Evolutionary conservation across 768 basidiomycete species (phyloP), one percentile per base, ranked within the genome.

Genomic region (Xanthoconium stramineum): DNA sequence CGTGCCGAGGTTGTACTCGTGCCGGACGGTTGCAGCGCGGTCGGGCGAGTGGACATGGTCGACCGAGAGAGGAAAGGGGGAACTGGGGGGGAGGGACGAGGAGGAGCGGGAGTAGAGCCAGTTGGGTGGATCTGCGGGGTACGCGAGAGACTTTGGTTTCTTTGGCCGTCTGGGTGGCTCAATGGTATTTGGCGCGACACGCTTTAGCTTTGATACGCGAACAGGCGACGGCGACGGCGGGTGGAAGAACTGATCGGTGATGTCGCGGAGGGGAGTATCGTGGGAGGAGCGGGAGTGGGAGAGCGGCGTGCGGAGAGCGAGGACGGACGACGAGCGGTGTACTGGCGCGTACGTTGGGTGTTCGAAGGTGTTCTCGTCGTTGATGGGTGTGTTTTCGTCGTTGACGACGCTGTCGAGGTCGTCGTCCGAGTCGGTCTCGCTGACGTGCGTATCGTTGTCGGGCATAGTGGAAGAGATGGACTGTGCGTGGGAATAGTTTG

Each of bases 61-160:
- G 11, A 28, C 17, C 1, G 67, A 65, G 17, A 67, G 47, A 2
- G 67, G 62, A 32, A 73, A 52, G 5, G 72, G 72, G 1, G 72
- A 73, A 20, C 73, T 74, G 11, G 72, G 72, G 0, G 72, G 72
- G 30, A 73, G 72, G 24, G 71, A 63, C 6, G 72, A 74, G 2
- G 68, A 57, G 11, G 70, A 53, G 20, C 48, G 69, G 5, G 64
- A 50, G 29, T 53, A 47, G 32, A 65, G 38, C 69, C 71, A 71
- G 46, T 71, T 69, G 11, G 69, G 71, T 3, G 69, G 69, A 14
- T 71, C 66, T 6, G 69, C 66, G 19, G 69, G 69, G 50, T 60
- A 72, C 7, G 66, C 69, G 28, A 61, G 50, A 3, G 70, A 64
- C 49, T 60, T 72, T 8, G 69, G 71, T 52, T 71, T 71, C 58